A percentile compares a stretch with the other conserved stretches of the same genome.
These are phyloP conservation scores for Epipyxis sp. DNA, from an alignment of 108 stramenopile species.

Conservation along the genomic window DNA sequence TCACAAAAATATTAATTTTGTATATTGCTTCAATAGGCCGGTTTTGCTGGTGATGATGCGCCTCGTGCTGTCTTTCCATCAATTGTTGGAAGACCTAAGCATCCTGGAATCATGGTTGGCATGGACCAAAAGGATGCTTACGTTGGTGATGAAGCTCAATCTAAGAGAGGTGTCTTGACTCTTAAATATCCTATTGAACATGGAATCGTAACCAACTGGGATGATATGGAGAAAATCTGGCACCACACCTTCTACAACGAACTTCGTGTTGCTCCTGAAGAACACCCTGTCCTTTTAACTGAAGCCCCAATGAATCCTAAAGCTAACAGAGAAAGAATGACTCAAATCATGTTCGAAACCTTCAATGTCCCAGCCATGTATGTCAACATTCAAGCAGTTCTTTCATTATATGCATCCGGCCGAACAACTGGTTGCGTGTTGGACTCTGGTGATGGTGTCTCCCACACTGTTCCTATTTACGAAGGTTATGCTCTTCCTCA, in stretches of 20 bases:
- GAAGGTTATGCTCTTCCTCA: constrained; percentile 63
- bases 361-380: constrained; percentile 99
- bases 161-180: constrained; percentile 95
- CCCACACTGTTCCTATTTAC: constrained; percentile 64
- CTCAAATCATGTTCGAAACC: constrained; percentile 99
- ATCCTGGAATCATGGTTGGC: constrained; percentile 97
- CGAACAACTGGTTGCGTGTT: constrained; percentile 63
- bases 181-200: constrained; percentile 99
- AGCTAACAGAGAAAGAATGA: constrained; percentile 99
- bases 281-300: constrained; percentile 97
- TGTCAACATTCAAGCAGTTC: constrained; percentile 98
- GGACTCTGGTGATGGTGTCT: constrained; percentile 64
- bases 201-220: constrained; percentile 88
- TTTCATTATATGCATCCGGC: constrained; percentile 64
- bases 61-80: constrained; percentile 93
- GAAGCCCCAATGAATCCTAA: constrained; percentile 99
- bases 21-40: constrained; percentile 39
- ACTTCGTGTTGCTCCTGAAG: constrained; percentile 65
- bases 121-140: constrained; percentile 99
- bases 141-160: constrained; percentile 97
- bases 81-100: constrained; percentile 90
- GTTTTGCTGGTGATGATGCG: constrained; percentile 64
- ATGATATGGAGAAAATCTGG: constrained; percentile 72
- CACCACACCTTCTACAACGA: constrained; percentile 85
- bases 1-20: neutral